Conservation (phyloP, 2,329 filamentous ascomycete genomes). For the Neoascochyta sp. region DNA sequence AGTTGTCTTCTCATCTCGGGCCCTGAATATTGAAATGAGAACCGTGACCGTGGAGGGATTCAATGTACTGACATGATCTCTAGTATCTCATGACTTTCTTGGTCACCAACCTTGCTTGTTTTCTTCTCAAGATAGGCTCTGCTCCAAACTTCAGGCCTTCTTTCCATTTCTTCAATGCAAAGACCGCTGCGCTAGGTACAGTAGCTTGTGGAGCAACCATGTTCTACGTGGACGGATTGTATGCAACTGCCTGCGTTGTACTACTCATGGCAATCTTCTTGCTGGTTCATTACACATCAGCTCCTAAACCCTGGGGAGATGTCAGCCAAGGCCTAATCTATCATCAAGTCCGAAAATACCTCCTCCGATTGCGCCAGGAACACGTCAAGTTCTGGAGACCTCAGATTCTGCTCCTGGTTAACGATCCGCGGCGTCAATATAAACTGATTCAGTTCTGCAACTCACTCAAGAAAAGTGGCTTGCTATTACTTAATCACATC, state of each 20-base stretch:
- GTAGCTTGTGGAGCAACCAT: constrained; percentile 75
- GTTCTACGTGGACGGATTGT: constrained; percentile 85
- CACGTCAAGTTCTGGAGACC: constrained; percentile 94
- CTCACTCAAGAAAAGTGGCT: constrained; percentile 78
- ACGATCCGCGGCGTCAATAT: constrained; percentile 75
- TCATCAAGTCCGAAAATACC: constrained; percentile 80
- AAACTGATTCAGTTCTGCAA: constrained; percentile 89
- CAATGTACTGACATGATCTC: no score
- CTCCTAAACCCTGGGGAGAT: constrained; percentile 85
- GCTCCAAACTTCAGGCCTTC: constrained; percentile 85
- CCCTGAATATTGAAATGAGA: no score
- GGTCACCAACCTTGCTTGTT: constrained; percentile 83
- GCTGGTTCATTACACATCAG: constrained; percentile 79
- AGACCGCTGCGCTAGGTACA: constrained; percentile 71
- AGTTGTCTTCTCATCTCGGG: no score
- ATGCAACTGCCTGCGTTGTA: constrained; percentile 70
- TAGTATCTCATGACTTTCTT: constrained; percentile 93
- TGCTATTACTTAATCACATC: constrained; percentile 84
- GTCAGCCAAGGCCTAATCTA: constrained; percentile 88
- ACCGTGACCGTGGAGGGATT: no score
- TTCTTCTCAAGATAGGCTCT: constrained; percentile 79
- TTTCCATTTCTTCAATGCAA: constrained; percentile 86
- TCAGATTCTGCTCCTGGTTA: constrained; percentile 79
- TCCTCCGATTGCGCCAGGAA: constrained; percentile 76
- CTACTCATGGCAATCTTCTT: constrained; percentile 74